Evolutionary conservation across 257 asterid species (phyloP), one percentile per base, ranked within the genome.

Genomic region (Solanum pimpinellifolium): DNA sequence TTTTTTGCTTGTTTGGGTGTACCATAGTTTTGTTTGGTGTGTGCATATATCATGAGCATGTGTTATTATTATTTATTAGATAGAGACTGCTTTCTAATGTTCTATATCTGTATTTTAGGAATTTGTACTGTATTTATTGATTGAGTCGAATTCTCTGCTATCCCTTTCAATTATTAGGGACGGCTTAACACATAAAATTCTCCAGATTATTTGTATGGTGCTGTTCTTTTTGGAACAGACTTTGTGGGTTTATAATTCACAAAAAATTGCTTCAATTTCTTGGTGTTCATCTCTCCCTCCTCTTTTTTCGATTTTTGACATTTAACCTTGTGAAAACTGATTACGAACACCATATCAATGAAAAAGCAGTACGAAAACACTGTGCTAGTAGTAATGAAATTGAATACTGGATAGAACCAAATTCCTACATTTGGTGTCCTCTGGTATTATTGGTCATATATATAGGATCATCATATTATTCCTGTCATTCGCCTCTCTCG

Each of bases 11-110:
- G 37, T 12, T 47, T 7, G 47, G 85, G 59, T 83, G 88, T 88
- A 42, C 25, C 15, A 66, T 91, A 77, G 89, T 91, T 85, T 88
- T 73, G 88, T 44, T 46, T 81, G 84, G 41, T 86, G 60, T 56
- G 86, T 72, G 85, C 83, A 44, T 69, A 87, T 88, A 88, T 82
- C 77, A 23, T 35, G 87, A 86, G 86, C 83, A 77, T 70, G 83
- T 35, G 70, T 25, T 80, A 37, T 78, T 80, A 29, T 86, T 75
- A 73, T 35, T 47, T 80, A 81, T 49, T 81, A 49, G 85, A 81
- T 81, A 21, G 82, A 74, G 44, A 15, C 46, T 49, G 29, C 18
- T 81, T 81, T 49, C 29, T 80, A 52, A 5, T 46, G 84, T 46
- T 80, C 85, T 18, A 29, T 16, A 47, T 80, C 42, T 80, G 85